A percentile compares a stretch with the other conserved stretches of the same genome.
phyloP scores from a whole-genome alignment of 2,329 filamentous ascomycete genomes.

The Scedosporium dehoogii region DNA sequence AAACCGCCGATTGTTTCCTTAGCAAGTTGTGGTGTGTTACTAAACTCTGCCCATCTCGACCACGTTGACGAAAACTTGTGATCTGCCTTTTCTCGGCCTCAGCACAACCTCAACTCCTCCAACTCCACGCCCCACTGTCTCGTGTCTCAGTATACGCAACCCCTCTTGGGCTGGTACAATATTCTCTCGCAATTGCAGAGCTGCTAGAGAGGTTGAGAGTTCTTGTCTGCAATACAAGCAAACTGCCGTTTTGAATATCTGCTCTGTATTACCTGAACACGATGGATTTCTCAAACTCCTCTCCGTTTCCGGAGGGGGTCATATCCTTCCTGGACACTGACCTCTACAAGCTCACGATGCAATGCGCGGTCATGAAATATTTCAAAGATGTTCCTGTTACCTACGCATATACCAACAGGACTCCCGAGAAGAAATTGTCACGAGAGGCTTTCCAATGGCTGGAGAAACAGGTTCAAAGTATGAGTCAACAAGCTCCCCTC shows the following conservation, averaged over 20 bases:
- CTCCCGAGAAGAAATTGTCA: conserved; percentile 83
- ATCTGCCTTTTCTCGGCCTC: not conserved
- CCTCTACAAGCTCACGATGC: conserved; percentile 97
- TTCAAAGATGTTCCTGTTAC: conserved; percentile 76
- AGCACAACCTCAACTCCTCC: not conserved
- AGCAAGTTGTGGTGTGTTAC: not conserved
- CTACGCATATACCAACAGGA: conserved; percentile 92
- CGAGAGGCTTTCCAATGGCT: conserved; percentile 80
- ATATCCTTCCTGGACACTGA: conserved; percentile 75
- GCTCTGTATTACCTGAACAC: not conserved
- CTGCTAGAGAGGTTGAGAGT: too few species aligned
- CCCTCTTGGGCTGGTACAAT: not conserved
- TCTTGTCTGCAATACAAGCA: not conserved
- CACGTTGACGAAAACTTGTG: not conserved
- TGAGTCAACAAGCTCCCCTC: conserved; percentile 16
- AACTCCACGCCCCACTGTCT: not conserved
- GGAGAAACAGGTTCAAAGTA: conserved; percentile 69
- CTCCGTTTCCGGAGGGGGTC: conserved; percentile 63
- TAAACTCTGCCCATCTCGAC: not conserved
- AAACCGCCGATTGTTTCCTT: not conserved
- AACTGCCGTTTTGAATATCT: not conserved
- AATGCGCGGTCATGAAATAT: conserved; percentile 90
- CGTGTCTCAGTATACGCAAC: not conserved
- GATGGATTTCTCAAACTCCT: conserved; percentile 59
- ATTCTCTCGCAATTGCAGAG: too few species aligned